Base-by-base conservation (phyloP, 2,329 filamentous ascomycete species). In the Myriosclerotinia scirpicola region DNA sequence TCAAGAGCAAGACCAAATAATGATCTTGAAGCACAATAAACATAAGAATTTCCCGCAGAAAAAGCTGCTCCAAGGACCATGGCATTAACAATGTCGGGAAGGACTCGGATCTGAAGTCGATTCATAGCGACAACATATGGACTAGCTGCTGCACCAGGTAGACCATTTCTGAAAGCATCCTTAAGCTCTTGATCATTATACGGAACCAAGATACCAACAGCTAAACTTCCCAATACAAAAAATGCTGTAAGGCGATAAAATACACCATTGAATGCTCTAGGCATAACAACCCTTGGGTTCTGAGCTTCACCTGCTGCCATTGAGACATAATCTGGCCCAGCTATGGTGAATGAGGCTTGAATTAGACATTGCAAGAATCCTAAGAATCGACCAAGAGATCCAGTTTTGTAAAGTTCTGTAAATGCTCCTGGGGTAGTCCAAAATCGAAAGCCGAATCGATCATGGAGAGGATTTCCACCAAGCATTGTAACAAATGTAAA, bases 181-280 rank as follows among this genome's bases (percentile, higher is more conserved):
- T 59, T 60, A 46, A 89, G 79, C 2, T 77, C 77, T 0, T 75
- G 68, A 66, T 85, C 81, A 68, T 85, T 77, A 40, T 81, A 85
- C 0, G 84, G 84, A 69, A 83, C 84, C 64, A 86, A 86, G 42
- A 88, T 81, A 46, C 85, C 83, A 62, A 88, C 87, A n/a, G 84
- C 83, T 2, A 88, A 77, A 1, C 85, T 82, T 3, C 80, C 81
- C 7, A 83, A 76, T 63, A 88, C 79, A 73, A 87, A 88, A 79
- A 88, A 87, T 75, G 87, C 80, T 17, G 87, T 77, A n/a, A 89
- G 79, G 15, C 86, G 85, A 74, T 82, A 87, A 76, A 88, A 85
- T 75, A 84, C 87, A 11, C 83, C 80, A n/a, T 83, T 80, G 0
- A 83, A 84, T 1, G 86, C 86, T 22, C 79, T 83, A 20, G 86